Percentiles rank a stretch among this genome's conserved stretches.
Evolutionary conservation across 2,329 filamentous ascomycete species (phyloP).

Genomic region (Neopestalotiopsis clavispora): DNA sequence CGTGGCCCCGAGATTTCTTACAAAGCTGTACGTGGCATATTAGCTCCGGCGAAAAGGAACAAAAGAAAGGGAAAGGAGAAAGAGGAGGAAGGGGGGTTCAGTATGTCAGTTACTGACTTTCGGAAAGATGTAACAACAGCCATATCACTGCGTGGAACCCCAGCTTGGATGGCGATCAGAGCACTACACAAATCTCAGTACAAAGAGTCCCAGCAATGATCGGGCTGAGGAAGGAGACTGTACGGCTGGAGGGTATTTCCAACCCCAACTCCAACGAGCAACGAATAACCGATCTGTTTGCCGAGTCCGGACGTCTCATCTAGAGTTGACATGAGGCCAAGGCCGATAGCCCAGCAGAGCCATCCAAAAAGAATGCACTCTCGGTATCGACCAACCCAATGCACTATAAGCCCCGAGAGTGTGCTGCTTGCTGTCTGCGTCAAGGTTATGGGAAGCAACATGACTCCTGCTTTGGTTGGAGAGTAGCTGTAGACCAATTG

Average conservation of each 20-base stretch:
- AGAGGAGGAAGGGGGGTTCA: no score
- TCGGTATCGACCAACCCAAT: conserved; percentile 56
- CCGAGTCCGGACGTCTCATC: conserved; percentile 28
- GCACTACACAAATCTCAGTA: conserved; percentile 28
- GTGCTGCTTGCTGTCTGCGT: conserved; percentile 52
- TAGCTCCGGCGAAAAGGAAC: no score
- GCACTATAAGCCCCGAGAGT: conserved; percentile 55
- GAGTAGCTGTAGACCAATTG: no score
- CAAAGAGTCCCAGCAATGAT: no score
- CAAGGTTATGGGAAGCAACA: conserved; percentile 48
- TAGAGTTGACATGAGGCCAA: conserved; percentile 58
- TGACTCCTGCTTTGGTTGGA: conserved; percentile 43
- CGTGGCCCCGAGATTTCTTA: no score
- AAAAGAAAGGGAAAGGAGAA: no score
- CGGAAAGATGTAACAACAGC: conserved; percentile 49
- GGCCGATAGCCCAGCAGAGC: conserved; percentile 55
- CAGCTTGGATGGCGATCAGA: conserved; percentile 59
- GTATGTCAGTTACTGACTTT: conserved; percentile 36
- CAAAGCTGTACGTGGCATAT: no score
- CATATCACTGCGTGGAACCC: conserved; percentile 55
- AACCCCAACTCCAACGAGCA: no score
- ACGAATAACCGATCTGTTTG: no score
- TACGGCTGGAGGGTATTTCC: no score
- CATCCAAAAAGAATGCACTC: conserved; percentile 60
- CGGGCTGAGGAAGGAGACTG: no score